A percentile compares a stretch with the other conserved stretches of the same genome.
These are phyloP conservation scores for Rubia tinctorum DNA, from an alignment of 305 asterid genomes.

Conservation along the genomic window DNA sequence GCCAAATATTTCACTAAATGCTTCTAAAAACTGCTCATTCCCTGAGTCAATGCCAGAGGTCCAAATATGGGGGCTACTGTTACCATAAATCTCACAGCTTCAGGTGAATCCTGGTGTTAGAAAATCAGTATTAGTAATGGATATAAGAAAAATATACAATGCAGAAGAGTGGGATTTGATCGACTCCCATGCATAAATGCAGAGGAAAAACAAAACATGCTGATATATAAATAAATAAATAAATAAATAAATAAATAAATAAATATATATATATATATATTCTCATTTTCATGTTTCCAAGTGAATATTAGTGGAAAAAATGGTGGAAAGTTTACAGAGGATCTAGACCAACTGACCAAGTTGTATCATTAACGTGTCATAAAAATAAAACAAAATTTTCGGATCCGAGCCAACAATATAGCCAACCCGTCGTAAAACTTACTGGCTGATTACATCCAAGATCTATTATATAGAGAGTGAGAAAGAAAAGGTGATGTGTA, in stretches of 20 bases:
- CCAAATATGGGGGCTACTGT: conserved; percentile 70
- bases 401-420: conserved; percentile 9
- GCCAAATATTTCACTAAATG: conserved; percentile 53
- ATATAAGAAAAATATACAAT: neutral
- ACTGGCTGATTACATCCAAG: neutral
- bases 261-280: too few relatives aligned
- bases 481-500: neutral
- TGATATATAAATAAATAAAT: too few relatives aligned
- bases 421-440: neutral
- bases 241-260: too few relatives aligned
- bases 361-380: neutral
- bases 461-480: neutral
- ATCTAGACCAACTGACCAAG: neutral
- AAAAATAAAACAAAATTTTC: neutral
- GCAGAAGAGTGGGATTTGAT: neutral
- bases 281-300: conserved; percentile 1
- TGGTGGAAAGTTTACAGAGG: neutral
- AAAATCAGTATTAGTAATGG: conserved; percentile 12
- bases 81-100: conserved; percentile 59
- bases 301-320: neutral
- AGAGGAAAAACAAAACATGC: neutral
- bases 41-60: conserved; percentile 50
- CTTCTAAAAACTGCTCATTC: conserved; percentile 47
- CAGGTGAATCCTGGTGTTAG: conserved; percentile 71
- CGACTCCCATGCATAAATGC: neutral